phyloP scores from a whole-genome alignment of 2,329 filamentous ascomycete species.

The Cordyceps pruinosa region DNA sequence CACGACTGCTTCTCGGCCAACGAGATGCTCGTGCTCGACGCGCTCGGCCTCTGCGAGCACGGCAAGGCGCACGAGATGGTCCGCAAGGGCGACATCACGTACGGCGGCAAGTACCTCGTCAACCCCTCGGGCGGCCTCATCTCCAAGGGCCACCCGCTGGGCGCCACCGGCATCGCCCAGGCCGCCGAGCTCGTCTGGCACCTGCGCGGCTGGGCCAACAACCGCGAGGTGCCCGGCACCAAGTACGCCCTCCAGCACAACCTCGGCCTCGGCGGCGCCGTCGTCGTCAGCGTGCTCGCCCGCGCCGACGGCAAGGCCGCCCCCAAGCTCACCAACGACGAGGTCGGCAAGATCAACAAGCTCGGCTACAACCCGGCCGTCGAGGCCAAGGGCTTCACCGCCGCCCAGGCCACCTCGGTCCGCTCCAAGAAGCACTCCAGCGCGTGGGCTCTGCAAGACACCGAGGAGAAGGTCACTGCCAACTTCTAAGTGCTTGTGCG shows the following conservation, averaged over 20 bases:
- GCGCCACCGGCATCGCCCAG: conserved; percentile 90
- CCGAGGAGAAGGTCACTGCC: conserved; percentile 33
- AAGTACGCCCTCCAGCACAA: conserved; percentile 82
- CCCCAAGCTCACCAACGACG: conserved; percentile 50
- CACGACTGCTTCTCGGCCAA: conserved; percentile 97
- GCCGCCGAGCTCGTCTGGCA: conserved; percentile 96
- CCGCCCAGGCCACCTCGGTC: conserved; percentile 62
- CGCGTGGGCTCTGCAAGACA: conserved; percentile 72
- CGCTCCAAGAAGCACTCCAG: conserved; percentile 59
- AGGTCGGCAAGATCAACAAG: conserved; percentile 58
- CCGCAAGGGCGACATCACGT: conserved; percentile 80
- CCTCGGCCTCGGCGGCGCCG: conserved; percentile 82
- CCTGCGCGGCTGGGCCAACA: conserved; percentile 91
- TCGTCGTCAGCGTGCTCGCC: conserved; percentile 83
- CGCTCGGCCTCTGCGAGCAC: conserved; percentile 66
- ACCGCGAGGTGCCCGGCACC: conserved; percentile 64
- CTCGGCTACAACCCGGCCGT: conserved; percentile 90
- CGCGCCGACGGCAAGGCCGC: conserved; percentile 69
- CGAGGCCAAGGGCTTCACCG: conserved; percentile 81
- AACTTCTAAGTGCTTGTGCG: conserved; percentile 23
- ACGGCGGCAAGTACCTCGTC: conserved; percentile 74
- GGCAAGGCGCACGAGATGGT: conserved; percentile 93
- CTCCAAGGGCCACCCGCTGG: conserved; percentile 90
- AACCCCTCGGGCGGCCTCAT: conserved; percentile 94
- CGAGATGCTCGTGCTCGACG: conserved; percentile 86